phyloP scores from a whole-genome alignment of 805 yeast species.

The Starmerella geochares region DNA sequence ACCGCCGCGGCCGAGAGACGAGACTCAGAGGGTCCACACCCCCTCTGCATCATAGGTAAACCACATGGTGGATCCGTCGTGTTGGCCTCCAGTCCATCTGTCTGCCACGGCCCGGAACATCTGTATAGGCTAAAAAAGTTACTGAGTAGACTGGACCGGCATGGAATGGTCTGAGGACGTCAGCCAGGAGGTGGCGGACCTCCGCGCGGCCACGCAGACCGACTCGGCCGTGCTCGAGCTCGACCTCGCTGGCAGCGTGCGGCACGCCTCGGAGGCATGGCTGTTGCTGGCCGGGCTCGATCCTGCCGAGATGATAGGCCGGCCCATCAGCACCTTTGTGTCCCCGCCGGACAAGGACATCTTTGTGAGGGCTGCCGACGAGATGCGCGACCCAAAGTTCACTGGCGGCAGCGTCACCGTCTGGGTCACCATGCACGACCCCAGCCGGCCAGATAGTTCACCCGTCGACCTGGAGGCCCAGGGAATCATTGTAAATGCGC shows the following conservation, averaged over 20 bases:
- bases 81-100: not conserved
- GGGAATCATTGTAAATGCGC: conserved; percentile 62
- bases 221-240: conserved; percentile 61
- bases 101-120: not conserved
- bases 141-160: not conserved
- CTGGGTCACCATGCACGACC: conserved; percentile 16
- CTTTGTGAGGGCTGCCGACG: conserved; percentile 30
- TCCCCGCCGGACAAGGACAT: conserved; percentile 26
- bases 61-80: conserved; percentile 8
- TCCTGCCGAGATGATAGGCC: conserved; percentile 20
- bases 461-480: conserved; percentile 56
- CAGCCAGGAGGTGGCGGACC: conserved; percentile 5
- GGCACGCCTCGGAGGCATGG: conserved; percentile 70
- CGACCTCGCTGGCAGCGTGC: conserved; percentile 67
- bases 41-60: not conserved
- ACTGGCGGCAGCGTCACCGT: conserved; percentile 22
- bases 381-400: conserved; percentile 26
- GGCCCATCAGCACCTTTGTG: conserved; percentile 24
- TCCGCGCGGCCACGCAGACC: conserved; percentile 5
- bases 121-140: not conserved
- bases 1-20: not conserved
- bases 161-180: conserved; percentile 2
- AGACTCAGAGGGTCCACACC: not conserved
- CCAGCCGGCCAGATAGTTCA: not conserved
- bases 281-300: conserved; percentile 43